Conservation (phyloP, 805 yeast genomes). For the Lipomyces spencermartinsiae region DNA sequence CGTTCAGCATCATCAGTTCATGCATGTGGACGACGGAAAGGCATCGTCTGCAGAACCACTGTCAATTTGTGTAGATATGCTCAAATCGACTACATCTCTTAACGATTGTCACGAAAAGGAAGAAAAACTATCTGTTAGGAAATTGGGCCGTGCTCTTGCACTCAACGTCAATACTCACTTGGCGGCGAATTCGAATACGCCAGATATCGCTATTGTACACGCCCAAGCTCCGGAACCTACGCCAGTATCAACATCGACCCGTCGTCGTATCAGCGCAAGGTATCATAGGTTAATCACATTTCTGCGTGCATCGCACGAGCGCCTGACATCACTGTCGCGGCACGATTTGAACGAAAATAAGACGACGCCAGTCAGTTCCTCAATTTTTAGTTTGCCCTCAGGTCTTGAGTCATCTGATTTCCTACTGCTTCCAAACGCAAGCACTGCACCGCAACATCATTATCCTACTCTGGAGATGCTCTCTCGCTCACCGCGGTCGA, state of each 20-base stretch:
- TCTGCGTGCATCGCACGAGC: constrained; percentile 6
- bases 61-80: neutral
- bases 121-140: neutral
- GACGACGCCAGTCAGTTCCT: neutral
- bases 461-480: neutral
- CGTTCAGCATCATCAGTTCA: neutral
- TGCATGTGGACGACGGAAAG: neutral
- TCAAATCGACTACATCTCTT: neutral
- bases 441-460: neutral
- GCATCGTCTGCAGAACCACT: neutral
- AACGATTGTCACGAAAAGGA: neutral
- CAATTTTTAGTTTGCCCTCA: constrained; percentile 17
- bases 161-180: neutral
- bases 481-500: neutral
- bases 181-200: neutral
- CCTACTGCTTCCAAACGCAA: neutral
- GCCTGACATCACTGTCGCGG: neutral
- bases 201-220: neutral
- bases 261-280: constrained; percentile 8
- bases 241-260: constrained; percentile 3
- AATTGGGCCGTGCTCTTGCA: neutral
- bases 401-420: neutral
- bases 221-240: neutral
- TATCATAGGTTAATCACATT: constrained; percentile 7
- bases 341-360: neutral